These are phyloP conservation scores for Podaxis mareebaensis DNA, from an alignment of 768 basidiomycete species.

Conservation along the genomic window DNA sequence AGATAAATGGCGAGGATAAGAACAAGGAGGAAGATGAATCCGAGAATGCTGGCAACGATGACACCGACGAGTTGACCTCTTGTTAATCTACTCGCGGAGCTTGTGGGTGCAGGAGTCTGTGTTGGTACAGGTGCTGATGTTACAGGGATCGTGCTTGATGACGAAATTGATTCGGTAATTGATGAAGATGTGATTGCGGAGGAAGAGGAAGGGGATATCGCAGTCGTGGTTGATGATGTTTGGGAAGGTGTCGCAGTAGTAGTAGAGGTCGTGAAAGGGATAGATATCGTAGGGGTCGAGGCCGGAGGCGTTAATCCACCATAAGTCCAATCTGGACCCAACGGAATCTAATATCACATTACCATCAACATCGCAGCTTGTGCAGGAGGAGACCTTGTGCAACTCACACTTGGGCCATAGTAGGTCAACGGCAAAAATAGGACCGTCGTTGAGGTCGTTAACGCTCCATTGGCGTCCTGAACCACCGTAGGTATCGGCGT, in stretches of 20 bases:
- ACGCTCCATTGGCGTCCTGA: conserved; percentile 51
- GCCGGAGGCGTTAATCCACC: conserved; percentile 72
- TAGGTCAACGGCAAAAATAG: conserved; percentile 75
- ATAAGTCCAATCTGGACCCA: conserved; percentile 70
- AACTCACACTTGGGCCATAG: conserved; percentile 78
- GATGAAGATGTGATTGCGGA: conserved; percentile 26
- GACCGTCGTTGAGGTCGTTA: conserved; percentile 57
- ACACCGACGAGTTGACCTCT: conserved; percentile 53
- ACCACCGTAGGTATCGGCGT: conserved; percentile 53
- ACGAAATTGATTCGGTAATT: conserved; percentile 29
- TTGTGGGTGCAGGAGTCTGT: conserved; percentile 13
- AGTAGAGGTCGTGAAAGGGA: conserved; percentile 28
- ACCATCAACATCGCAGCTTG: conserved; percentile 2
- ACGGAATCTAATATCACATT: conserved; percentile 57
- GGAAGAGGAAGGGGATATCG: conserved; percentile 22
- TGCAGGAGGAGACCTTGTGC: conserved; percentile 2
- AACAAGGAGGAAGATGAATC: conserved; percentile 57
- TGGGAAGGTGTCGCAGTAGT: conserved; percentile 29
- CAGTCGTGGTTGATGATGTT: conserved; percentile 23
- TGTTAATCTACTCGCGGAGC: conserved; percentile 26
- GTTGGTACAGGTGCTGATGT: conserved; percentile 29
- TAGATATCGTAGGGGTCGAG: conserved; percentile 29
- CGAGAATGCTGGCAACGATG: conserved; percentile 62
- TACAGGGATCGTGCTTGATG: conserved; percentile 24
- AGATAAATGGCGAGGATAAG: conserved; percentile 46